Conservation (phyloP, 805 yeast species). For the Hanseniaspora vineae region DNA sequence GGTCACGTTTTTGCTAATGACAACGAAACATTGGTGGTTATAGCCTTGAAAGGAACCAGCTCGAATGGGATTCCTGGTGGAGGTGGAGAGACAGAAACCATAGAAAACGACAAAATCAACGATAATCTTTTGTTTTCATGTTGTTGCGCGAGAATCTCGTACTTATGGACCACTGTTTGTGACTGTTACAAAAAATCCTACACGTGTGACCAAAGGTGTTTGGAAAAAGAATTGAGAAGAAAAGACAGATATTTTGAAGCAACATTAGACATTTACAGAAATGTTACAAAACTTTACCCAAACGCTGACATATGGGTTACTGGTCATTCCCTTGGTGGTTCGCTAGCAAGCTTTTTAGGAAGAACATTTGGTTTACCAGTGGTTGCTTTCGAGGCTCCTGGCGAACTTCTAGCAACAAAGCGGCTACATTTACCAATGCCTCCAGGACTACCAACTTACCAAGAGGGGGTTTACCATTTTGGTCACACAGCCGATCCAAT, state of each 20-base stretch:
- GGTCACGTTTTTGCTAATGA: slow-evolving; percentile 79
- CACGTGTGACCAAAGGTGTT: slow-evolving; percentile 79
- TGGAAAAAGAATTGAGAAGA: slow-evolving; percentile 60
- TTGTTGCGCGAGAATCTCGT: slow-evolving; percentile 88
- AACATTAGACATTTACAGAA: slow-evolving; percentile 58
- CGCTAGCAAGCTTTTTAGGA: slow-evolving; percentile 67
- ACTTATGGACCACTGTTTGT: slow-evolving; percentile 90
- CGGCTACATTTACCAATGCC: slow-evolving; percentile 86
- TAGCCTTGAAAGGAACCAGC: slow-evolving; percentile 83
- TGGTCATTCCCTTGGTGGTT: slow-evolving; percentile 93
- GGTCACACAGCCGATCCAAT: slow-evolving; percentile 98
- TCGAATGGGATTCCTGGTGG: slow-evolving; percentile 72
- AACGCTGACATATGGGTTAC: slow-evolving; percentile 72
- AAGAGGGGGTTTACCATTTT: slow-evolving; percentile 85
- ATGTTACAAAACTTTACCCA: slow-evolving; percentile 58
- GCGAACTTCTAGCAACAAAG: slow-evolving; percentile 70
- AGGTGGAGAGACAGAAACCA: slow-evolving; percentile 70
- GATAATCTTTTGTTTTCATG: slow-evolving; percentile 87
- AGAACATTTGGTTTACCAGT: slow-evolving; percentile 84
- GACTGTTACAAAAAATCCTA: slow-evolving; percentile 78
- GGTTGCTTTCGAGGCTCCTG: slow-evolving; percentile 88
- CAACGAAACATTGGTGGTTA: slow-evolving; percentile 46
- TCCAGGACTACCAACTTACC: slow-evolving; percentile 68
- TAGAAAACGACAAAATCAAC: slow-evolving; percentile 66
- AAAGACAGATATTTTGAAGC: slow-evolving; percentile 79